Conservation (phyloP, 257 asterid species). For the Scutellaria barbata region DNA sequence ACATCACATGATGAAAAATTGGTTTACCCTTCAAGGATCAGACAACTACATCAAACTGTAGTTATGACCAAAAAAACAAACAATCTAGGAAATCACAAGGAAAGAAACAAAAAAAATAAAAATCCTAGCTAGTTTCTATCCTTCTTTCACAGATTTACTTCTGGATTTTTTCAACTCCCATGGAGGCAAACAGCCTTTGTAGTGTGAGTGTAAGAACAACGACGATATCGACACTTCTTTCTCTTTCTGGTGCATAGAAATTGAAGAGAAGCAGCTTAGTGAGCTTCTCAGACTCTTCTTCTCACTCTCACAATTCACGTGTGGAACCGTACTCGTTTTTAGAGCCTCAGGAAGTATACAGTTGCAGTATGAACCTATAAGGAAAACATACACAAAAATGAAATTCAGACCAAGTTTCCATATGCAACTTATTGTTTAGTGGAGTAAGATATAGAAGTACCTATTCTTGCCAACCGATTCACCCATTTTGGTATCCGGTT, state of each 20-base stretch:
- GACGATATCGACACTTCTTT: conserved; percentile 72
- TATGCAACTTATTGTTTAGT: neutral
- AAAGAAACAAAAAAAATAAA: neutral
- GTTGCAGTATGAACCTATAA: conserved; percentile 72
- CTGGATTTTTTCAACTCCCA: conserved; percentile 56
- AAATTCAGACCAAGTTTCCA: neutral
- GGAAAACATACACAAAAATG: neutral
- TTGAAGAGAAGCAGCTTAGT: conserved; percentile 58
- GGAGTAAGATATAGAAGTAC: conserved; percentile 38
- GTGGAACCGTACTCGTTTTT: conserved; percentile 44
- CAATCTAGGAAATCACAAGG: conserved; percentile 10
- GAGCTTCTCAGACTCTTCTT: conserved; percentile 61
- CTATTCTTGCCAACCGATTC: conserved; percentile 85
- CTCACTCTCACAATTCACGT: conserved; percentile 53
- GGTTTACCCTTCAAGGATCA: conserved; percentile 20
- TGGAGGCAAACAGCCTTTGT: conserved; percentile 66
- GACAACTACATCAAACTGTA: conserved; percentile 22
- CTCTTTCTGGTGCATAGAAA: conserved; percentile 59
- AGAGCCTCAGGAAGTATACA: conserved; percentile 71
- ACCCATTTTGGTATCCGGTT: conserved; percentile 84
- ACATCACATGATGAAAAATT: conserved; percentile 22
- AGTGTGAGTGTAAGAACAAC: conserved; percentile 67
- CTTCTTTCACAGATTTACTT: conserved; percentile 50
- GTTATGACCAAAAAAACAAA: neutral
- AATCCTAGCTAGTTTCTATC: conserved; percentile 22